Conservation (phyloP, 2,329 filamentous ascomycete genomes). For the Alternaria conjuncta region DNA sequence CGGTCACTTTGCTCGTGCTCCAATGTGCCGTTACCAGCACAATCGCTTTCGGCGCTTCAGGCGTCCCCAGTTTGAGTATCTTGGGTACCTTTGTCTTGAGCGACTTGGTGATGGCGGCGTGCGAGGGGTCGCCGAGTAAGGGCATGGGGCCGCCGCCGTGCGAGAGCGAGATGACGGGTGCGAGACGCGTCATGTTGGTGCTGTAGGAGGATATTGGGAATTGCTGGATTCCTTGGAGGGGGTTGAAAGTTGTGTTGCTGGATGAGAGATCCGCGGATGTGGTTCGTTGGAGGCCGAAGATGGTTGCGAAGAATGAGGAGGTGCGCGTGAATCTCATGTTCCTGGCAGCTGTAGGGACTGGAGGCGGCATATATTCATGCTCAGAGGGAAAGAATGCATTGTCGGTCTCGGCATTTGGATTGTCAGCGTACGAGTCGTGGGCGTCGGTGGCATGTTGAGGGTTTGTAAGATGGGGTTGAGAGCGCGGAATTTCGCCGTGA, state of each 20-base stretch:
- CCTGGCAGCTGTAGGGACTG: neutral
- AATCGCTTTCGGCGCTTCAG: conserved; percentile 59
- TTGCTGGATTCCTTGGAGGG: conserved; percentile 34
- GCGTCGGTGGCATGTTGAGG: conserved; percentile 1
- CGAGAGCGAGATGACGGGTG: conserved; percentile 49
- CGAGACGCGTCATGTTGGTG: conserved; percentile 42
- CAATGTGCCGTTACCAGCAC: conserved; percentile 67
- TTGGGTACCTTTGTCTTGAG: conserved; percentile 61
- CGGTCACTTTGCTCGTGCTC: conserved; percentile 57
- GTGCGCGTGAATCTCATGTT: conserved; percentile 26
- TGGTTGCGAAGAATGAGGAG: conserved; percentile 19
- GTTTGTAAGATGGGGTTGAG: conserved; percentile 24
- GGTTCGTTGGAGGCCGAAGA: conserved; percentile 11
- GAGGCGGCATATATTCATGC: conserved; percentile 1
- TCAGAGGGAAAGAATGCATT: neutral
- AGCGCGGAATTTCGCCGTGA: conserved; percentile 32
- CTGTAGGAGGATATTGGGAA: conserved; percentile 30
- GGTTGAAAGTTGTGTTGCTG: conserved; percentile 33
- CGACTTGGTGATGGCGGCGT: conserved; percentile 59
- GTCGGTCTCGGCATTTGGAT: conserved; percentile 13
- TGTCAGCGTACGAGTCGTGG: neutral
- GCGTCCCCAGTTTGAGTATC: conserved; percentile 62
- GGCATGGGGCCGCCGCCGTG: conserved; percentile 62
- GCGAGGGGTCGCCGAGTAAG: conserved; percentile 61
- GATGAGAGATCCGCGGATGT: conserved; percentile 9